These are phyloP conservation scores for Discostella stelligeroides DNA, from an alignment of 108 stramenopile species.

Conservation along the genomic window DNA sequence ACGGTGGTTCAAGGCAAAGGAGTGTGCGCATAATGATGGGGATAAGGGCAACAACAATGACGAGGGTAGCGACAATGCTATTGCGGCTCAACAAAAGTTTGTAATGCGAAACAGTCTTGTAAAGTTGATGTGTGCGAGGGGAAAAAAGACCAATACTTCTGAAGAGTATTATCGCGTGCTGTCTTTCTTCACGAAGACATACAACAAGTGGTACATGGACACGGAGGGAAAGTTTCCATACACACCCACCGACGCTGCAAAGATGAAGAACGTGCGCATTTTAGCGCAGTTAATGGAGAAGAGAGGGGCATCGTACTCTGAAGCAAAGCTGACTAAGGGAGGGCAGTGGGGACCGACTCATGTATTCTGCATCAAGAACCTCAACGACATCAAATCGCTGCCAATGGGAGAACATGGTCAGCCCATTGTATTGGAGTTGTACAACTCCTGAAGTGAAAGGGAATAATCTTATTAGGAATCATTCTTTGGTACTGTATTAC, in stretches of 20 bases:
- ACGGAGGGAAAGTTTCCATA: constrained; percentile 5
- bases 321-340: constrained; percentile 16
- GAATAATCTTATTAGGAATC: no score
- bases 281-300: constrained; percentile 24
- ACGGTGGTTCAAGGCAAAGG: no score
- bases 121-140: neutral
- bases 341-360: constrained; percentile 17
- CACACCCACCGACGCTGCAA: constrained; percentile 6
- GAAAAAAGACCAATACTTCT: neutral
- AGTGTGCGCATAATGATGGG: neutral
- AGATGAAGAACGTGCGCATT: constrained; percentile 5
- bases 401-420: neutral
- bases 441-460: no score
- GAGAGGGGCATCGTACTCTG: neutral
- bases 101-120: constrained; percentile 21
- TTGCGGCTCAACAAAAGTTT: neutral
- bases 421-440: neutral
- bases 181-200: constrained; percentile 24
- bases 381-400: no score
- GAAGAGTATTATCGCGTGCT: constrained; percentile 27
- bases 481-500: no score
- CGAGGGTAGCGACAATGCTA: neutral
- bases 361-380: constrained; percentile 8
- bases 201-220: constrained; percentile 32
- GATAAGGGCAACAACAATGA: neutral